Conservation (phyloP, 139 green algal genomes). For the Desmodesmus armatus region DNA sequence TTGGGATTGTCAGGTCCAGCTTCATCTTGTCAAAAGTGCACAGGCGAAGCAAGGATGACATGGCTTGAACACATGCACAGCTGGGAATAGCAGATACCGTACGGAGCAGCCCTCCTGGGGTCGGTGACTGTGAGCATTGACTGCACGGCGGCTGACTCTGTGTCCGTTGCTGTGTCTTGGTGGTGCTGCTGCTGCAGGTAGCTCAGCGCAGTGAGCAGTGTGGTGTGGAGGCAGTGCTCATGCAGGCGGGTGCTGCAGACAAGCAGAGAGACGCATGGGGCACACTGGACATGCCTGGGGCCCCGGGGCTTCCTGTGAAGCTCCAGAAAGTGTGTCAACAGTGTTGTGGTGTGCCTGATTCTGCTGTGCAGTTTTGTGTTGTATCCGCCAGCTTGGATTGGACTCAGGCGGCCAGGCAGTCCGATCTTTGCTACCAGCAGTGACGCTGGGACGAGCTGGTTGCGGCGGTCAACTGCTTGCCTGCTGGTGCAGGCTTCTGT, state of each 20-base stretch:
- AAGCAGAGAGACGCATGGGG: slow-evolving; percentile 7
- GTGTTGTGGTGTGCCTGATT: neutral
- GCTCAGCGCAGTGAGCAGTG: slow-evolving; percentile 40
- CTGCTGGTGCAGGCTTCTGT: no score
- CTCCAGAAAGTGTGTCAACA: neutral
- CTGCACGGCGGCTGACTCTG: neutral
- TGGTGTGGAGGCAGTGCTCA: slow-evolving; percentile 10
- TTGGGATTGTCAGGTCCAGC: neutral
- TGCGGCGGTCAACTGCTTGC: no score
- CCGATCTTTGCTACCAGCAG: no score
- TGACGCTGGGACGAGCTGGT: no score
- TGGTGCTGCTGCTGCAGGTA: slow-evolving; percentile 26
- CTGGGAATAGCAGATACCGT: no score
- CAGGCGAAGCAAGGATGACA: no score
- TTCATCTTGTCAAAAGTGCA: neutral
- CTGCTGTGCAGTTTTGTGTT: neutral
- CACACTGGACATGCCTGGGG: neutral
- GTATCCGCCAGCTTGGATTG: neutral
- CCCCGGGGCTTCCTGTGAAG: neutral
- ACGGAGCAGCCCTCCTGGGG: neutral
- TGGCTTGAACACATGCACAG: no score
- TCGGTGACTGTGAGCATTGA: neutral
- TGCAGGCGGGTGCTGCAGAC: slow-evolving; percentile 16
- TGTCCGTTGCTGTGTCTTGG: neutral
- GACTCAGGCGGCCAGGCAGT: no score